Evolutionary conservation across 2,329 filamentous ascomycete species (phyloP).

Genomic region (Scolecobasidium constrictum): DNA sequence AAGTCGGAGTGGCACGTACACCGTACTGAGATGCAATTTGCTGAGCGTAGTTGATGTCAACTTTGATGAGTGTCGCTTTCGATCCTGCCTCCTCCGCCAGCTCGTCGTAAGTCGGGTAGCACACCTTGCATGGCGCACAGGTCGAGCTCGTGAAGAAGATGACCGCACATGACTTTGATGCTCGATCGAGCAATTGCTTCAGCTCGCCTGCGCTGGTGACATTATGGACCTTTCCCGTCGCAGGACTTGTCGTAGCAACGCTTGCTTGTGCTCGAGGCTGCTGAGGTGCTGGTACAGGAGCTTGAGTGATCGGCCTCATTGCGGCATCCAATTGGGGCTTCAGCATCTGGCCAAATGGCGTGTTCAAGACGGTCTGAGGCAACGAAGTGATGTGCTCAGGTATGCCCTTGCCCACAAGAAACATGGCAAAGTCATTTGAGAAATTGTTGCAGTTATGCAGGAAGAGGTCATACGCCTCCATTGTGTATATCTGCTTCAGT

Average conservation of each 20-base stretch:
- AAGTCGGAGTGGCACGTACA: conserved; percentile 73
- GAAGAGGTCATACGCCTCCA: conserved; percentile 81
- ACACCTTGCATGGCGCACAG: conserved; percentile 71
- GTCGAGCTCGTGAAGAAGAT: conserved; percentile 90
- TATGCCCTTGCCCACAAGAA: conserved; percentile 79
- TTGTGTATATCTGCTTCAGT: conserved; percentile 68
- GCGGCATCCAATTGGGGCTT: conserved; percentile 61
- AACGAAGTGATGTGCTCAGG: conserved; percentile 78
- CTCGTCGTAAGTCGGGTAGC: conserved; percentile 74
- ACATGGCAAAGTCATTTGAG: conserved; percentile 81
- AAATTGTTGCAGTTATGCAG: conserved; percentile 97
- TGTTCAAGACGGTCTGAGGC: conserved; percentile 73
- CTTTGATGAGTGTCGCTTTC: conserved; percentile 65
- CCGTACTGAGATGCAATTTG: conserved; percentile 54
- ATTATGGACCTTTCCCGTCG: conserved; percentile 44
- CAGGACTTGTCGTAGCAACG: conserved; percentile 12
- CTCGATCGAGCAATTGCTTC: conserved; percentile 47
- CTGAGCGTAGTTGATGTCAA: conserved; percentile 58
- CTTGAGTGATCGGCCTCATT: conserved; percentile 52
- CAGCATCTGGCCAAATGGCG: conserved; percentile 81
- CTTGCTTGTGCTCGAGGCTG: conserved; percentile 1
- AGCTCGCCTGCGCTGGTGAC: conserved; percentile 50
- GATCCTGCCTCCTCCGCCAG: conserved; percentile 62
- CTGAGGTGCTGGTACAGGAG: conserved; percentile 32
- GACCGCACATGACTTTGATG: conserved; percentile 59